These are phyloP conservation scores for Mycena haematopus DNA, from an alignment of 768 basidiomycete genomes.

Conservation along the genomic window DNA sequence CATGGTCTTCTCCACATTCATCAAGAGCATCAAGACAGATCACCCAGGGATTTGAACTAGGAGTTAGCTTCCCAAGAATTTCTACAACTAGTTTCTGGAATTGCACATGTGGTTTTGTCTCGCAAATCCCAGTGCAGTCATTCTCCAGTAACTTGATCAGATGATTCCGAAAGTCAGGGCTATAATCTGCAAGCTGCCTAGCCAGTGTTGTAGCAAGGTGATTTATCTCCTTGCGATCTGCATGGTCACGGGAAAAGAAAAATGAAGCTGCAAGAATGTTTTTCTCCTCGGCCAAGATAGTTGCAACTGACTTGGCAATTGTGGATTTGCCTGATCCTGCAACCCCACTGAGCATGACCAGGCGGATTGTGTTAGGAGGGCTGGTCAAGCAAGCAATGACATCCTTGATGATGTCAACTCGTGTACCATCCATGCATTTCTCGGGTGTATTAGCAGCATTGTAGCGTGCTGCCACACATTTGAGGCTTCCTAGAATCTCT, in stretches of 20 bases:
- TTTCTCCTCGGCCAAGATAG: constrained; percentile 1
- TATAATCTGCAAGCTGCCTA: constrained; percentile 7
- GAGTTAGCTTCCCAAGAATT: background rate
- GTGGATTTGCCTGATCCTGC: constrained; percentile 19
- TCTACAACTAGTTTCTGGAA: constrained; percentile 14
- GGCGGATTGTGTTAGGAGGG: no score
- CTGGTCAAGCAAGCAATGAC: no score
- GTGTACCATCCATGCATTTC: no score
- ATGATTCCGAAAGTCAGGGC: background rate
- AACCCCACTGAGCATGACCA: no score
- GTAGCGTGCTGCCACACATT: no score
- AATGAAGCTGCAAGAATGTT: constrained; percentile 6
- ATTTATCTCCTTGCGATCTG: background rate
- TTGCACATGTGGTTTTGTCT: background rate
- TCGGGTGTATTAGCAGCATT: no score
- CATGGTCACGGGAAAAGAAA: constrained; percentile 15
- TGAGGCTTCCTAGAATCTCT: no score
- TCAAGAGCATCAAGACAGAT: constrained; percentile 12
- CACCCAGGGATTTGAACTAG: background rate
- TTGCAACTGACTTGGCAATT: constrained; percentile 13
- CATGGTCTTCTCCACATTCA: constrained; percentile 4
- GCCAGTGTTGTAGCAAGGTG: background rate
- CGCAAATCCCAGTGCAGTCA: background rate
- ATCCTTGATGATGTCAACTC: no score
- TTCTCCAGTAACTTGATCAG: background rate